phyloP scores from a whole-genome alignment of 257 asterid species.

The Solanum paucissectum region DNA sequence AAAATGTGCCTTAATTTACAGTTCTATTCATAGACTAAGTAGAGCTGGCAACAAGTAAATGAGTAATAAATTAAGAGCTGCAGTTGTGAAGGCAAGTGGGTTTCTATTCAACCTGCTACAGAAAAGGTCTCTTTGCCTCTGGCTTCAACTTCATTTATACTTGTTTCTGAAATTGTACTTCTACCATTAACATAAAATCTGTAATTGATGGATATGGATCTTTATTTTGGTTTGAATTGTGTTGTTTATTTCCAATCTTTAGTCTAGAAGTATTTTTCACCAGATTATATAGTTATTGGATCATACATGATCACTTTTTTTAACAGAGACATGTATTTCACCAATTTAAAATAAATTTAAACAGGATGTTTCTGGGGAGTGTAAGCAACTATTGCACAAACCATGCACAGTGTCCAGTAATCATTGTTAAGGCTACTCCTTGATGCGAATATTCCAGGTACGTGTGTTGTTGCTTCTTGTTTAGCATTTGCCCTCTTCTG shows the following conservation, averaged over 20 bases:
- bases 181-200: background rate
- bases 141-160: background rate
- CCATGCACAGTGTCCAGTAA: constrained; percentile 37
- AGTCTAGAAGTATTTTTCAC: background rate
- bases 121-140: background rate
- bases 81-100: background rate
- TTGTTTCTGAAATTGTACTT: background rate
- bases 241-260: background rate
- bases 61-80: background rate
- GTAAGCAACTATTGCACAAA: constrained; percentile 40
- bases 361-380: constrained; percentile 51
- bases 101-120: background rate
- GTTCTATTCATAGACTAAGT: background rate
- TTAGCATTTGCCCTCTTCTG: background rate
- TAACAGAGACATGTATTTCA: background rate
- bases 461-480: background rate
- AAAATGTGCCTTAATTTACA: background rate
- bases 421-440: constrained; percentile 23
- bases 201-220: background rate
- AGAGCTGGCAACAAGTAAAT: background rate
- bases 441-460: background rate
- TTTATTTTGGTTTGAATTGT: background rate
- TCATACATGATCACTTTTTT: background rate
- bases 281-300: background rate
- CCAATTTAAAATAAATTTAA: background rate